Evolutionary conservation across 2,329 filamentous ascomycete genomes (phyloP), one percentile per base, ranked within the genome.

Genomic region (Curvularia sp.): DNA sequence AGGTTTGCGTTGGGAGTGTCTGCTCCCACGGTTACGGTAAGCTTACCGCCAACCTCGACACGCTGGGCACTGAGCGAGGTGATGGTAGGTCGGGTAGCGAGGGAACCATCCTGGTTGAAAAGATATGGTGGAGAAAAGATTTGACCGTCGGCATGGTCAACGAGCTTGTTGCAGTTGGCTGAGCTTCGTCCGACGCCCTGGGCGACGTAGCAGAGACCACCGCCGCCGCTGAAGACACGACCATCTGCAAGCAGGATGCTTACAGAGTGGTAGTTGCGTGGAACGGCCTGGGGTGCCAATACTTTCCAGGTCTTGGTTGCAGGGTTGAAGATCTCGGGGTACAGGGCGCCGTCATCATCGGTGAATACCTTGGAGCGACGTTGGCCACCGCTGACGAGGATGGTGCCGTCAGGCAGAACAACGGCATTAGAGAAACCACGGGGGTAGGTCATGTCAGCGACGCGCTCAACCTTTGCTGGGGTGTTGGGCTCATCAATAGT

Each of bases 61-160:
- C 45, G 63, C 13, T 57, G 57, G 25, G 57, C 46, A 32, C 60
- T 59, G 19, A 68, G 30, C 3, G 39, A 59, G 15, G 59, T 58
- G 32, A 71, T 67, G 3, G 34, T 45, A 15, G 67, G 69, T 15
- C 68, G 65, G 3, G 58, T 25, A n/a, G 67, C 67, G 0, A 41
- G 50, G 5, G 67, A 61, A 0, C 68, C 69, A 30, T 70, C 65
- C 1, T 54, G 18, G 38, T 72, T 71, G 60, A 72, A 71, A 1
- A 73, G 61, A 21, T 71, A 73, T 0, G 71, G 71, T 15, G 71
- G 70, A 9, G 64, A 66, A 55, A 71, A 72, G 43, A 65, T 62
- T 46, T 73, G 68, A 13, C 67, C 71, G 19, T 72, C 68, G 12
- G 64, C 63, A 38, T 71, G 69, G 54, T 72, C 65, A 25, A 68